These are phyloP conservation scores for Diaporthe sp. DNA, from an alignment of 2,329 filamentous ascomycete species.

Conservation along the genomic window DNA sequence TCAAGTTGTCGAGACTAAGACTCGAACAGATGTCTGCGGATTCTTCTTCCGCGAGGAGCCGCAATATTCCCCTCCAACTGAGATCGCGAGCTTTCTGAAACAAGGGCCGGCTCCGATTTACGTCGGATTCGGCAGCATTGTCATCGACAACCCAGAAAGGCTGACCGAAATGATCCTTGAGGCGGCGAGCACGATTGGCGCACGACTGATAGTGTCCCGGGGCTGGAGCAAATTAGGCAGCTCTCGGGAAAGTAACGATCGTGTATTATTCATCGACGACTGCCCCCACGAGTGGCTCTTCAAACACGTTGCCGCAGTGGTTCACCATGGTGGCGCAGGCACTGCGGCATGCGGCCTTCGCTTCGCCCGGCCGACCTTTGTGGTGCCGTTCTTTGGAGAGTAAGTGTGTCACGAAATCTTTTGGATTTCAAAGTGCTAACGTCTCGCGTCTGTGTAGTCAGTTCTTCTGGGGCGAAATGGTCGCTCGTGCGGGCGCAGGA, in stretches of 20 bases:
- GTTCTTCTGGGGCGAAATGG: conserved; percentile 10
- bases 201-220: conserved; percentile 70
- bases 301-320: conserved; percentile 65
- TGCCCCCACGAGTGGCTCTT: conserved; percentile 76
- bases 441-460: not conserved
- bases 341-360: not conserved
- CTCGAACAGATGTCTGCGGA: conserved; percentile 58
- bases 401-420: not conserved
- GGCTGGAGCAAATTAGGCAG: conserved; percentile 71
- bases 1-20: not conserved
- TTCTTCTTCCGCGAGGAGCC: conserved; percentile 70
- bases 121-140: conserved; percentile 75
- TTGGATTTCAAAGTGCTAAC: not conserved
- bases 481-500: not conserved
- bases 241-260: conserved; percentile 39
- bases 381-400: not conserved
- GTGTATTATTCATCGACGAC: conserved; percentile 70
- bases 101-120: conserved; percentile 69
- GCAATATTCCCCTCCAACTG: conserved; percentile 62
- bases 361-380: not conserved
- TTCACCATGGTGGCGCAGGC: conserved; percentile 74
- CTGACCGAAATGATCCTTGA: conserved; percentile 69
- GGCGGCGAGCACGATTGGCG: conserved; percentile 66
- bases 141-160: conserved; percentile 68
- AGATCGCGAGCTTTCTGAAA: conserved; percentile 63